Evolutionary conservation across 169 alveolate genomes (phyloP).

Genomic region (Plasmodium cynomolgi): DNA sequence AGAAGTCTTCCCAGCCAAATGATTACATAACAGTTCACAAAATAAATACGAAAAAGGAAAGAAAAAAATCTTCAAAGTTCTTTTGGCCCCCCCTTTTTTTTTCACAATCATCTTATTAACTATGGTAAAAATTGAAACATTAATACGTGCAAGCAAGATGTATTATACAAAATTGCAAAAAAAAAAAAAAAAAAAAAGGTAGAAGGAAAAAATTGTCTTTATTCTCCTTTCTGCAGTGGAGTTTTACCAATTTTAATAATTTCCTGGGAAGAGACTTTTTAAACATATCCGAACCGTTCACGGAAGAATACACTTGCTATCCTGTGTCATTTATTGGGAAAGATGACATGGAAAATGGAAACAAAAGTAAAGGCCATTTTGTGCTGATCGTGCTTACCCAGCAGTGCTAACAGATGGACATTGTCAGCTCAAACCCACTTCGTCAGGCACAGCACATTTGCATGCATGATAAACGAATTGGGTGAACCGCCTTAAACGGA

Average conservation of each 20-base stretch:
- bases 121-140: conserved; percentile 31
- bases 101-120: not conserved
- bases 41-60: not conserved
- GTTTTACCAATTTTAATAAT: conserved; percentile 56
- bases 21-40: not conserved
- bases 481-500: too few species aligned
- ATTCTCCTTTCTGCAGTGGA: conserved; percentile 51
- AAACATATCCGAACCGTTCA: conserved; percentile 75
- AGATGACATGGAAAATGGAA: conserved; percentile 89
- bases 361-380: conserved; percentile 78
- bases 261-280: conserved; percentile 59
- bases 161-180: not conserved
- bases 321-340: conserved; percentile 90
- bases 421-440: not conserved
- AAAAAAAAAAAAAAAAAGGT: not conserved
- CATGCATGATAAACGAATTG: not conserved
- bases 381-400: not conserved
- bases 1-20: not conserved
- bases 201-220: conserved; percentile 21
- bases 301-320: conserved; percentile 85
- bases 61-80: not conserved
- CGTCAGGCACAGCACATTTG: not conserved
- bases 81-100: not conserved
- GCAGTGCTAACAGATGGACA: not conserved
- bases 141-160: not conserved